Base-by-base conservation (phyloP, 2,329 filamentous ascomycete species). In the Ceratocystis huliohia region DNA sequence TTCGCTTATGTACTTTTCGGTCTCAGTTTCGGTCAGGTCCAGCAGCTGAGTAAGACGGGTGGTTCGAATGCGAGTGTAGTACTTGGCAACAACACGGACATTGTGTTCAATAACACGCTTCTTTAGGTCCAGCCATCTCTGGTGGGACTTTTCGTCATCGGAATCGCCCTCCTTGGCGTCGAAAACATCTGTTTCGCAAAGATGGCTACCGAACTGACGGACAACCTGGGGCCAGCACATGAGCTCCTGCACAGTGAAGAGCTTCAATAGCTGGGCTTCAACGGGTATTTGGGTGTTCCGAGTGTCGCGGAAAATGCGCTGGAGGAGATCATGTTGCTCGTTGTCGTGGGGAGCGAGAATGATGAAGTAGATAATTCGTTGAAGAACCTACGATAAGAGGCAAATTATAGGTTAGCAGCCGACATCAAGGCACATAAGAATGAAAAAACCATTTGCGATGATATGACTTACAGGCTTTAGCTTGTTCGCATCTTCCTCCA, bases 81-180 rank as follows among this genome's bases (percentile, higher is more conserved):
- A 99, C 78, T 96, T 96, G 72, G 94, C 94, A 46, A 99, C 85
- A 1, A 99, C 94, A 64, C 94, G 90, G 65, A 99, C 93, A 71
- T 99, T 99, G 80, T 99, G 94, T 80, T 99, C 94, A 72, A 99
- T 99, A 69, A 99, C 94, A 65, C 94, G 91, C 83, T 97, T 97
- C 73, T 94, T 89, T 70, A 99, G 81, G 74, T 96, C 94, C 74
- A 94, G 84, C 91, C 93, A 99, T 75, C 94, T 84, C 76, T 88
- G 84, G 76, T 89, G 80, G 33, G 91, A 88, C 77, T 96, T 93
- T 68, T 87, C 82, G 71, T 96, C 91, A 44, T 81, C 79, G 5
- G 87, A 86, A 70, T 86, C 80, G 70, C 83, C 80, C 70, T 82
- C 75, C 63, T 82, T 80, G 30, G 82, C 82, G 71, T 89, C 88